These are phyloP conservation scores for Exophiala sp. DNA, from an alignment of 2,329 filamentous ascomycete genomes.

Conservation along the genomic window DNA sequence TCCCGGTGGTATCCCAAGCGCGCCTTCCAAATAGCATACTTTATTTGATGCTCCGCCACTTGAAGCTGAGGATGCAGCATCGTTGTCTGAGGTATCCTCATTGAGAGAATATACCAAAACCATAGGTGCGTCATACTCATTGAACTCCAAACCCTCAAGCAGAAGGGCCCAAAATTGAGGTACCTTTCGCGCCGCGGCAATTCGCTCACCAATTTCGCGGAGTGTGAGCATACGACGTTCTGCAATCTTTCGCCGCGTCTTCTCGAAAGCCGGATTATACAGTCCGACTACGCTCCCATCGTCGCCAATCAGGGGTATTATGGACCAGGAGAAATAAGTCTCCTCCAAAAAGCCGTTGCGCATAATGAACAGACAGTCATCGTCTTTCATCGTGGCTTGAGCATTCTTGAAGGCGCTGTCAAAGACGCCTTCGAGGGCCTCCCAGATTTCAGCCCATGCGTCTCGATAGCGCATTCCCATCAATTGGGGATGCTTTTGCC, in stretches of 20 bases:
- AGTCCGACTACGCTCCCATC: slow-evolving; percentile 72
- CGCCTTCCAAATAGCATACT: slow-evolving; percentile 67
- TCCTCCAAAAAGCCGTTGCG: slow-evolving; percentile 68
- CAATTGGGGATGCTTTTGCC: slow-evolving; percentile 69
- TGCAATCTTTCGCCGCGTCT: slow-evolving; percentile 72
- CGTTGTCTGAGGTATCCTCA: slow-evolving; percentile 65
- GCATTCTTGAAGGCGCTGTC: slow-evolving; percentile 64
- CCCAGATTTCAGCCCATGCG: slow-evolving; percentile 73
- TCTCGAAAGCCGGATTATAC: slow-evolving; percentile 79
- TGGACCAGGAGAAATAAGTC: slow-evolving; percentile 73
- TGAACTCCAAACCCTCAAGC: slow-evolving; percentile 65
- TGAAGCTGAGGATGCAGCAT: slow-evolving; percentile 68
- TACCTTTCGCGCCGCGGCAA: slow-evolving; percentile 67
- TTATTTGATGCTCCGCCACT: slow-evolving; percentile 61
- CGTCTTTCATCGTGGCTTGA: slow-evolving; percentile 79
- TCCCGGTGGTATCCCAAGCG: slow-evolving; percentile 62
- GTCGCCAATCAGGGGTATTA: slow-evolving; percentile 71
- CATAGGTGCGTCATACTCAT: slow-evolving; percentile 73
- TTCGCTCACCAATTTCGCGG: slow-evolving; percentile 72
- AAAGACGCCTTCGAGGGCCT: slow-evolving; percentile 66
- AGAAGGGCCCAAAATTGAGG: slow-evolving; percentile 71
- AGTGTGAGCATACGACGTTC: slow-evolving; percentile 77
- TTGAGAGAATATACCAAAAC: slow-evolving; percentile 71
- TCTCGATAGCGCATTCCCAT: slow-evolving; percentile 70
- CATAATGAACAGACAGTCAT: slow-evolving; percentile 70